Percentiles rank a stretch among this genome's conserved stretches.
These are phyloP conservation scores for Ophiocordyceps sinensis DNA, from an alignment of 2,329 filamentous ascomycete species.

Conservation along the genomic window DNA sequence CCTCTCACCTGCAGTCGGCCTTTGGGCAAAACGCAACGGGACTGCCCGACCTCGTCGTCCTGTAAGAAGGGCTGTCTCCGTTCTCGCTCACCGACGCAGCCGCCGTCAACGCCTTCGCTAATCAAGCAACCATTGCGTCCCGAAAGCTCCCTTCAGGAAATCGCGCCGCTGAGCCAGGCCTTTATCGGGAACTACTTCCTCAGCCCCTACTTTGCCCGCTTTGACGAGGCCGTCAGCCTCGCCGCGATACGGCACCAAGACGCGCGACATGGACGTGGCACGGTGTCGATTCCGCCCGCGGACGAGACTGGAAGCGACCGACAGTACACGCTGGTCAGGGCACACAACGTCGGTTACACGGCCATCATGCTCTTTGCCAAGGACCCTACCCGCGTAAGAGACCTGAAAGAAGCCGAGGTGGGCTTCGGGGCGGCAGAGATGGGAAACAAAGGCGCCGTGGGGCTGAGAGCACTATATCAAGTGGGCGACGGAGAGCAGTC, in stretches of 20 bases:
- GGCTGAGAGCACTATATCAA: slow-evolving; percentile 52
- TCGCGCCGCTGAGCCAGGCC: slow-evolving; percentile 69
- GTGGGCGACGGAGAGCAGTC: slow-evolving; percentile 15
- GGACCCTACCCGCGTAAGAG: slow-evolving; percentile 42
- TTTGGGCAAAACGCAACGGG: slow-evolving; percentile 34
- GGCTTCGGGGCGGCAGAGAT: slow-evolving; percentile 78
- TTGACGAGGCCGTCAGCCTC: slow-evolving; percentile 56
- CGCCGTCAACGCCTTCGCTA: background rate
- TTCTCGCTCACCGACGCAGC: background rate
- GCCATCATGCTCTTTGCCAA: slow-evolving; percentile 74
- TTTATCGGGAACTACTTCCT: slow-evolving; percentile 78
- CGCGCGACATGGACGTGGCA: slow-evolving; percentile 1
- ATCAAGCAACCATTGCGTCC: background rate
- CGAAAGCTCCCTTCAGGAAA: slow-evolving; percentile 67
- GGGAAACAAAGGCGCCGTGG: slow-evolving; percentile 92
- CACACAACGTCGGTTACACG: slow-evolving; percentile 76
- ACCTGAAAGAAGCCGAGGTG: slow-evolving; percentile 64
- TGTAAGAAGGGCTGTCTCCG: slow-evolving; percentile 29
- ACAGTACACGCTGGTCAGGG: slow-evolving; percentile 55
- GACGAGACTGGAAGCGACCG: slow-evolving; percentile 11
- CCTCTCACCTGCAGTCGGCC: slow-evolving; percentile 49
- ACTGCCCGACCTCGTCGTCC: slow-evolving; percentile 39
- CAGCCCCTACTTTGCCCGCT: slow-evolving; percentile 57
- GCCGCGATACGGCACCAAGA: slow-evolving; percentile 36
- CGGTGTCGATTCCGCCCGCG: slow-evolving; percentile 4